These are phyloP conservation scores for Coccomyxa sp. DNA, from an alignment of 139 green algal species.

Conservation along the genomic window DNA sequence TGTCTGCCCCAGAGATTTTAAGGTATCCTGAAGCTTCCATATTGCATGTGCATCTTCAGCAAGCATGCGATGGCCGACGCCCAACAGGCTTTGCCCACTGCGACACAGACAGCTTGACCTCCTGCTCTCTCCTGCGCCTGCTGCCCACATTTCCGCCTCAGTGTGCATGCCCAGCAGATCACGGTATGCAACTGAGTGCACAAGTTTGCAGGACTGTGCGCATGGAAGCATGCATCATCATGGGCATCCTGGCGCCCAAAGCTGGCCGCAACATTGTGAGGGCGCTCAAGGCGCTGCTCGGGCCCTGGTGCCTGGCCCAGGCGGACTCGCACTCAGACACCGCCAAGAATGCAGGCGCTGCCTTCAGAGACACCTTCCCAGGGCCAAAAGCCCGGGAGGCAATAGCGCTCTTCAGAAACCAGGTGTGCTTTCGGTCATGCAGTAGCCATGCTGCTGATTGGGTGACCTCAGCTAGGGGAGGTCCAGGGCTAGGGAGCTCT, in stretches of 20 bases:
- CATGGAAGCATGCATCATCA: too few relatives aligned
- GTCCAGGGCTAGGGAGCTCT: too few relatives aligned
- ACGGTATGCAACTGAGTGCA: too few relatives aligned
- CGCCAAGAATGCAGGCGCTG: constrained; percentile 30
- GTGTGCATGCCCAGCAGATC: too few relatives aligned
- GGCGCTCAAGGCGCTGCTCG: constrained; percentile 41
- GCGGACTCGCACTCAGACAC: constrained; percentile 59
- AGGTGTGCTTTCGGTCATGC: constrained; percentile 16
- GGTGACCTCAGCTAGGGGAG: too few relatives aligned
- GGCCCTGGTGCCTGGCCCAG: constrained; percentile 57
- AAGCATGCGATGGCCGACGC: too few relatives aligned
- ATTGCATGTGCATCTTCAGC: too few relatives aligned
- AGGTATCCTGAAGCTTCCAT: too few relatives aligned
- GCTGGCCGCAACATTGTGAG: constrained; percentile 19
- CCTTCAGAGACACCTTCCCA: constrained; percentile 48
- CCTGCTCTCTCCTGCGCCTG: background rate
- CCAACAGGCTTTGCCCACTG: too few relatives aligned
- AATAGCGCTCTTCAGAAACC: constrained; percentile 36
- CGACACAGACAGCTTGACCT: too few relatives aligned
- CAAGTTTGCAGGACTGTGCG: too few relatives aligned
- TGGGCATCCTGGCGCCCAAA: constrained; percentile 33
- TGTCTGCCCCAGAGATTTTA: too few relatives aligned
- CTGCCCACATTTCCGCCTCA: background rate
- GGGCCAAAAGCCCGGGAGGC: constrained; percentile 38
- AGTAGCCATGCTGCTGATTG: background rate